These are phyloP conservation scores for Acacia melanoxylon DNA, from an alignment of 306 rosid genomes.

Conservation along the genomic window DNA sequence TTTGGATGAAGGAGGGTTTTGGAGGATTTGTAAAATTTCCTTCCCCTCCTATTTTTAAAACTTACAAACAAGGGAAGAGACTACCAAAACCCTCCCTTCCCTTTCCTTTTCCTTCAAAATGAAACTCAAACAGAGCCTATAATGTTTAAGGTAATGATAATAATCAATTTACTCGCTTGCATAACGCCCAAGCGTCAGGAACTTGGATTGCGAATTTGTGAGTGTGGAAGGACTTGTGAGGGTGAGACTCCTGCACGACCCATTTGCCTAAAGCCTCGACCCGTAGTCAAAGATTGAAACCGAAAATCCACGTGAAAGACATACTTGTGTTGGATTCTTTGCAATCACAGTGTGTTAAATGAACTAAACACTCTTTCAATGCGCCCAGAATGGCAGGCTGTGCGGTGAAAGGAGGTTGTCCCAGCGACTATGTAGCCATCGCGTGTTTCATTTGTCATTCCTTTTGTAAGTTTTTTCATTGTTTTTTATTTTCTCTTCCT, in stretches of 20 bases:
- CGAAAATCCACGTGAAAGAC: not conserved
- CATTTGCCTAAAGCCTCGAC: not conserved
- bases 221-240: not conserved
- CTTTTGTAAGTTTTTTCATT: conserved; percentile 48
- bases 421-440: conserved; percentile 75
- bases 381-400: conserved; percentile 58
- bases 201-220: not conserved
- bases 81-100: no score
- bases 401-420: conserved; percentile 77
- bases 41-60: no score
- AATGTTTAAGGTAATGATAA: no score
- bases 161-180: no score
- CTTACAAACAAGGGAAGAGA: no score
- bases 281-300: not conserved
- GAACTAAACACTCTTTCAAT: conserved; percentile 16
- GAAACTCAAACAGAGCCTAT: no score
- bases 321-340: not conserved
- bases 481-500: not conserved
- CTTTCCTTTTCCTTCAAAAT: no score
- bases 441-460: conserved; percentile 53
- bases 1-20: no score
- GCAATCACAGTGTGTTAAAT: conserved; percentile 8
- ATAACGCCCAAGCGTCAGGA: not conserved
- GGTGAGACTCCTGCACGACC: not conserved
- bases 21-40: no score